Evolutionary conservation across 176 grass and related monocot species (phyloP).

Genomic region (Oryza australiensis): DNA sequence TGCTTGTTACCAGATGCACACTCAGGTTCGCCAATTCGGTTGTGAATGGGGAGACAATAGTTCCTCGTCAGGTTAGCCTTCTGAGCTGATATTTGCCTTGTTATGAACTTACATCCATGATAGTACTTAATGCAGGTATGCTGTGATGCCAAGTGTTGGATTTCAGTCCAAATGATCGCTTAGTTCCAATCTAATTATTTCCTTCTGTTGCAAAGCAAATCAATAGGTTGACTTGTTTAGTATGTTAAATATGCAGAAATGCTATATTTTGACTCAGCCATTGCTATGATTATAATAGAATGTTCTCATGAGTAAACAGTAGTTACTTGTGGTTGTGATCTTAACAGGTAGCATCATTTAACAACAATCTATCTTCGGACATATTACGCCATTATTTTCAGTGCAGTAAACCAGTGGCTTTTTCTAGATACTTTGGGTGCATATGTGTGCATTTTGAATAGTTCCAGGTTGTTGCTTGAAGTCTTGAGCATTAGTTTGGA

Average conservation of each 20-base stretch:
- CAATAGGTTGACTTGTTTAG: not conserved
- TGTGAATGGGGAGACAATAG: conserved; percentile 60
- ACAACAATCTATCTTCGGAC: not conserved
- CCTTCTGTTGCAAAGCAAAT: not conserved
- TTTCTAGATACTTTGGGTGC: not conserved
- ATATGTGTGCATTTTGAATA: not conserved
- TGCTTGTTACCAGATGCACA: conserved; percentile 67
- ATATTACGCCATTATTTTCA: not conserved
- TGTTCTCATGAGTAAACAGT: not conserved
- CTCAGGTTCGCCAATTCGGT: conserved; percentile 70
- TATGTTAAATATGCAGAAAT: conserved; percentile 5
- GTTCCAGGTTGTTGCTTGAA: not conserved
- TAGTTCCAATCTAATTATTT: conserved; percentile 6
- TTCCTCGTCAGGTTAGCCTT: conserved; percentile 70
- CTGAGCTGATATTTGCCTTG: not conserved
- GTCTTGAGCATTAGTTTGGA: no score
- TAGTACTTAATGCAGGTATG: not conserved
- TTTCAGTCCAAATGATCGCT: not conserved
- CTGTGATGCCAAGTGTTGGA: not conserved
- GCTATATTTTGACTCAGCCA: not conserved
- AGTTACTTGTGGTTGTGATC: not conserved
- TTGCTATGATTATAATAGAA: not conserved
- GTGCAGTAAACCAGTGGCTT: not conserved
- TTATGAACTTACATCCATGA: not conserved
- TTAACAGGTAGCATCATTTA: not conserved